phyloP scores from a whole-genome alignment of 352 stramenopile genomes.

The Globisporangium camurandrum region DNA sequence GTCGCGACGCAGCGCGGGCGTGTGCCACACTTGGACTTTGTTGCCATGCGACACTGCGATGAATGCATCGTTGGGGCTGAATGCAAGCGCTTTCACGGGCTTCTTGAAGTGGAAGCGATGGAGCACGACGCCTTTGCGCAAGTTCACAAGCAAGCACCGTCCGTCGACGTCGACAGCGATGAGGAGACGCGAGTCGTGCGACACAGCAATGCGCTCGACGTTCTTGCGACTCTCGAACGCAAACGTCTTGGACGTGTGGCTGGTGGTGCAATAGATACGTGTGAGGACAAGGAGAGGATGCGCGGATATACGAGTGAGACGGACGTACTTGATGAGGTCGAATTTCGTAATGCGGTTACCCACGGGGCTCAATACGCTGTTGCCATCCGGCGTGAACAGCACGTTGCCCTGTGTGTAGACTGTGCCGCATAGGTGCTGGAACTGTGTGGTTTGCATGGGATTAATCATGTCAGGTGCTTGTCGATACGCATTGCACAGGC shows the following conservation, averaged over 20 bases:
- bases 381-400: conserved; percentile 90
- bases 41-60: conserved; percentile 87
- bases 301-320: not conserved
- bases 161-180: conserved; percentile 88
- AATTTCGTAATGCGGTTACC: conserved; percentile 93
- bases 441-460: conserved; percentile 27
- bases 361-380: conserved; percentile 88
- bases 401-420: conserved; percentile 93
- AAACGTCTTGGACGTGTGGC: conserved; percentile 85
- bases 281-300: not conserved
- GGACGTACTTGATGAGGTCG: conserved; percentile 87
- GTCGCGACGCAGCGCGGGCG: conserved; percentile 77
- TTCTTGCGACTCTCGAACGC: conserved; percentile 90
- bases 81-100: conserved; percentile 74
- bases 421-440: conserved; percentile 90
- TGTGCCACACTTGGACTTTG: conserved; percentile 90
- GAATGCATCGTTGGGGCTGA: conserved; percentile 85
- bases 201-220: conserved; percentile 81
- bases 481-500: not conserved
- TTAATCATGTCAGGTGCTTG: not conserved
- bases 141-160: conserved; percentile 86
- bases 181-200: conserved; percentile 84
- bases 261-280: conserved; percentile 7
- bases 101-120: conserved; percentile 95
- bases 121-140: conserved; percentile 84